A percentile compares a stretch with the other conserved stretches of the same genome.
phyloP scores from a whole-genome alignment of 345 rosid species.

The Boechera stricta region DNA sequence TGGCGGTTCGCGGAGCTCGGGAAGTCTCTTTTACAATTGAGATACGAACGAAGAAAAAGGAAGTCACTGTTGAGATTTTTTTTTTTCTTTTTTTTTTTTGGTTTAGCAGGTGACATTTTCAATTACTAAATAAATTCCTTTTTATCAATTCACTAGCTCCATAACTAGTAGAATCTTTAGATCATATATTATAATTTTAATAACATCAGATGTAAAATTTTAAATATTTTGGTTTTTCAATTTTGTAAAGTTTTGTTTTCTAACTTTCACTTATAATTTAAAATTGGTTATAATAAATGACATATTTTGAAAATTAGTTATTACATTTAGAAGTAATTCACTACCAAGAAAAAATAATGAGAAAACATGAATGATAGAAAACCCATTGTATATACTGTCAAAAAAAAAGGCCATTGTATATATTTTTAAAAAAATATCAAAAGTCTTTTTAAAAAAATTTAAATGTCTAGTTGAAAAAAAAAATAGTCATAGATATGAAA shows the following conservation, averaged over 20 bases:
- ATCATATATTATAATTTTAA: background rate
- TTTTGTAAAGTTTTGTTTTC: too few species aligned
- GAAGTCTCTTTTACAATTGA: constrained; percentile 24
- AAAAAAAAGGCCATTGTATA: background rate
- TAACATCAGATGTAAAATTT: background rate
- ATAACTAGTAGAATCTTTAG: background rate
- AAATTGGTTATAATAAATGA: background rate
- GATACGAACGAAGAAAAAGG: constrained; percentile 8
- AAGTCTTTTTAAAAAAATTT: background rate
- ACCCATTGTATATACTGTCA: too few species aligned
- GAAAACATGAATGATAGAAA: background rate
- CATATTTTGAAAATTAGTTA: background rate
- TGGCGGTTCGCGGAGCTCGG: constrained; percentile 27
- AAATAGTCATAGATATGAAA: background rate
- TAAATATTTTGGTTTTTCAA: background rate
- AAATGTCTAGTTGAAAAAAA: background rate
- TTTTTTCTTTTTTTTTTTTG: background rate
- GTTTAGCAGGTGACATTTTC: constrained; percentile 11
- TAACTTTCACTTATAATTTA: background rate
- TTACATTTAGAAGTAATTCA: background rate
- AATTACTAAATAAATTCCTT: constrained; percentile 4
- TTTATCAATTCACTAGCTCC: background rate
- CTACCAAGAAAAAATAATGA: background rate
- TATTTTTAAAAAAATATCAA: background rate
- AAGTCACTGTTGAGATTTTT: background rate